Percentiles rank a stretch among this genome's conserved stretches.
phyloP scores from a whole-genome alignment of 169 alveolate species.

The Plasmodium vinckei region DNA sequence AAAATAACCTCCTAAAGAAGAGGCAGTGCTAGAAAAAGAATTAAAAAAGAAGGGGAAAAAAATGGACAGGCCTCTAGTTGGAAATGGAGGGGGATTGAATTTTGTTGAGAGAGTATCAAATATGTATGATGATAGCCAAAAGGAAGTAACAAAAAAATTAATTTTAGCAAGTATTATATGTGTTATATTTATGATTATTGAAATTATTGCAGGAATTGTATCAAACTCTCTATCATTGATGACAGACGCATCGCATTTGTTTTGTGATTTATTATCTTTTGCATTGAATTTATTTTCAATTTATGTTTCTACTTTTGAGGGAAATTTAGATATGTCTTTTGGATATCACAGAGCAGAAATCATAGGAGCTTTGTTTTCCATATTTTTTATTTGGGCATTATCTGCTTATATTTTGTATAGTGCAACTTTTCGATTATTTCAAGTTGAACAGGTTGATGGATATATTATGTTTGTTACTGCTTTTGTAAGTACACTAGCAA shows the following conservation, averaged over 20 bases:
- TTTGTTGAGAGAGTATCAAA: constrained; percentile 33
- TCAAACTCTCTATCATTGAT: constrained; percentile 92
- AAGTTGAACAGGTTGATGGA: constrained; percentile 91
- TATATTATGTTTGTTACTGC: constrained; percentile 95
- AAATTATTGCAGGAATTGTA: constrained; percentile 90
- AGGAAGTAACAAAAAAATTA: constrained; percentile 60
- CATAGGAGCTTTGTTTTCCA: constrained; percentile 95
- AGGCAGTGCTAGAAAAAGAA: too few relatives aligned
- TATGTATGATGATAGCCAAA: constrained; percentile 40
- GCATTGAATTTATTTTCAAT: constrained; percentile 90
- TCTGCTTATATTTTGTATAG: constrained; percentile 93
- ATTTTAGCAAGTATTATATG: constrained; percentile 79
- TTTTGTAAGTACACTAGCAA: constrained; percentile 92
- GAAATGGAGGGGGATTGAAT: constrained; percentile 13
- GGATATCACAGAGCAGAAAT: constrained; percentile 97
- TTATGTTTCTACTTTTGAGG: constrained; percentile 90
- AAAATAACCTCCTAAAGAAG: too few relatives aligned
- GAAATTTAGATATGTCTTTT: constrained; percentile 91
- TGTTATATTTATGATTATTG: constrained; percentile 85
- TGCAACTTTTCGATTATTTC: constrained; percentile 92
- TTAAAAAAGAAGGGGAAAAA: neutral
- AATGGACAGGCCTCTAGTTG: constrained; percentile 21
- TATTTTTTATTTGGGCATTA: constrained; percentile 94
- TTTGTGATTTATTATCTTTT: constrained; percentile 95
- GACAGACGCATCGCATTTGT: constrained; percentile 97